These are phyloP conservation scores for Triticum urartu DNA, from an alignment of 176 grass and related monocot genomes.

Conservation along the genomic window DNA sequence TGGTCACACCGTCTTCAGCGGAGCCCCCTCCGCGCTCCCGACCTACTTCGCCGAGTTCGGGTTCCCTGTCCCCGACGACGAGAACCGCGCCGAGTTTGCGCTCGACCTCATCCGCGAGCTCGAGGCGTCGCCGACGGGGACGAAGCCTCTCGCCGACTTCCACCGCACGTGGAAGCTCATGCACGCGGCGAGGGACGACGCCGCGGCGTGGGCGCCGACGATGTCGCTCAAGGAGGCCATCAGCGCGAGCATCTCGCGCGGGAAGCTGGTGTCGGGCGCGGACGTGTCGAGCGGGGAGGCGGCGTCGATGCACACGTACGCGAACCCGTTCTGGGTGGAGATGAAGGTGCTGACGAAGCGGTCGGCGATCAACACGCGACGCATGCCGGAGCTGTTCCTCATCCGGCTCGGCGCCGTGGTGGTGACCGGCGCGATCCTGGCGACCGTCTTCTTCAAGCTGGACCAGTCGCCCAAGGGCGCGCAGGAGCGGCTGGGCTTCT, in stretches of 20 bases:
- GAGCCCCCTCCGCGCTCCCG: constrained; percentile 42
- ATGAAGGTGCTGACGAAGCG: constrained; percentile 69
- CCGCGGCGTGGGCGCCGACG: neutral
- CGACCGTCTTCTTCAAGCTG: constrained; percentile 78
- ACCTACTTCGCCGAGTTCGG: constrained; percentile 77
- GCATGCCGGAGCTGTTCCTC: constrained; percentile 78
- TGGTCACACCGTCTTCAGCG: constrained; percentile 67
- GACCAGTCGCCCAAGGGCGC: constrained; percentile 80
- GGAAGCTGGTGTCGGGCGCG: constrained; percentile 75
- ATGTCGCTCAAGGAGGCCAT: constrained; percentile 83
- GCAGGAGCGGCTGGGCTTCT: constrained; percentile 91
- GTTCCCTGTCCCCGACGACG: constrained; percentile 62
- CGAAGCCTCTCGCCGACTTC: constrained; percentile 70
- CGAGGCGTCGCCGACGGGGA: constrained; percentile 55
- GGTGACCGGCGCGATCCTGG: constrained; percentile 71
- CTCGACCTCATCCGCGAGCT: constrained; percentile 79
- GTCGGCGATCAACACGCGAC: constrained; percentile 66
- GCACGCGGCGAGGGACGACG: constrained; percentile 17
- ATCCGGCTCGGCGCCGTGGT: constrained; percentile 66
- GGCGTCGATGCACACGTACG: constrained; percentile 57
- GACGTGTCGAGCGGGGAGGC: constrained; percentile 40
- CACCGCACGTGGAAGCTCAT: constrained; percentile 49
- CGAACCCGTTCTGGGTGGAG: constrained; percentile 93
- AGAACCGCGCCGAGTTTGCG: constrained; percentile 87
- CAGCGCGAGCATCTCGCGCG: constrained; percentile 70